phyloP scores from a whole-genome alignment of 2,329 filamentous ascomycete genomes.

The Neurospora sp. region DNA sequence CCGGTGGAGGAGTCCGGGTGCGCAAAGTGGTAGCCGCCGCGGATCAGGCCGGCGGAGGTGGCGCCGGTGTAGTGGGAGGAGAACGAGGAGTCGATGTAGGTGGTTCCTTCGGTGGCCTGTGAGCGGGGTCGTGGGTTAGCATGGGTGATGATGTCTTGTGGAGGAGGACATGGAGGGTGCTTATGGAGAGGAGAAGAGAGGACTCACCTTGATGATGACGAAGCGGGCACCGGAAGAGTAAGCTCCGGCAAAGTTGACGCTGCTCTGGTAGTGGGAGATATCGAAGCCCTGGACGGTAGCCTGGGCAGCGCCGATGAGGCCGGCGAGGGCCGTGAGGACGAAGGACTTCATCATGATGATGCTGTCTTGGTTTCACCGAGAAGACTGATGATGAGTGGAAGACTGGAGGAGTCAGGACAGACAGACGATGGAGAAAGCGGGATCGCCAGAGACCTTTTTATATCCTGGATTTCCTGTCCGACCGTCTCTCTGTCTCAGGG shows the following conservation, averaged over 20 bases:
- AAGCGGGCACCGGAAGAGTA: slow-evolving; percentile 31
- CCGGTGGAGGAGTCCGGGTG: slow-evolving; percentile 33
- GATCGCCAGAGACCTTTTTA: not conserved
- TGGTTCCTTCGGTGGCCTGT: slow-evolving; percentile 43
- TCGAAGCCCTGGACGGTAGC: slow-evolving; percentile 31
- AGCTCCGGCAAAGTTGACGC: slow-evolving; percentile 27
- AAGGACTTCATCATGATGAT: slow-evolving; percentile 1
- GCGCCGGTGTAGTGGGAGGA: slow-evolving; percentile 38
- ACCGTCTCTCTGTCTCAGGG: not conserved
- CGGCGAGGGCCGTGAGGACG: not conserved
- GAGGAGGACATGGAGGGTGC: not conserved
- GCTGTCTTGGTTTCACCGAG: not conserved
- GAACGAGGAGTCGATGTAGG: slow-evolving; percentile 35
- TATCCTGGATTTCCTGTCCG: not conserved
- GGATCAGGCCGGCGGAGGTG: slow-evolving; percentile 40
- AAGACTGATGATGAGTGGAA: not conserved
- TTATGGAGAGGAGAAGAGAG: not conserved
- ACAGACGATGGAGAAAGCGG: not conserved
- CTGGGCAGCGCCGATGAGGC: slow-evolving; percentile 4
- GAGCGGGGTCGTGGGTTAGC: not conserved
- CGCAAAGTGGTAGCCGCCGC: slow-evolving; percentile 48
- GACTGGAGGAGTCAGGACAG: not conserved
- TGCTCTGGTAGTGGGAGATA: slow-evolving; percentile 30
- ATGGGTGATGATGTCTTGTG: not conserved
- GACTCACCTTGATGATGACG: slow-evolving; percentile 33